Evolutionary conservation across 495 filamentous ascomycete genomes (phyloP), one percentile per base, ranked within the genome.

Genomic region (Neohortaea acidophila): DNA sequence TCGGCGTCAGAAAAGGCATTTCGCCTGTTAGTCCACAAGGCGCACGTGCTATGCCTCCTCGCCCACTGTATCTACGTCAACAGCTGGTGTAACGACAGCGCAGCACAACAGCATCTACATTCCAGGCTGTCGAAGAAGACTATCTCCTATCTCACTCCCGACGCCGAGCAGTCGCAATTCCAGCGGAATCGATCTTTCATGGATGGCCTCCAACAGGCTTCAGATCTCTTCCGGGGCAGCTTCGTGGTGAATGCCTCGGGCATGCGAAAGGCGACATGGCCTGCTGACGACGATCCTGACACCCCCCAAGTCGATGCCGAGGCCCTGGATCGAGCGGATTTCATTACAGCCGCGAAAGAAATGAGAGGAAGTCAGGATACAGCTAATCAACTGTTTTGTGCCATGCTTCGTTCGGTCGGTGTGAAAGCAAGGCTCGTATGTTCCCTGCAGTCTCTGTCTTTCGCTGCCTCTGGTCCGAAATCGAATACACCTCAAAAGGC

Each of bases 341-440:
- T 94, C 45, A 61, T 64, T 13, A 61, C 62, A 24, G 75, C 81
- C 33, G 81, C 84, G 2, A 63, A 61, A 38, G 63, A 53, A 2
- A 55, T 86, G 21, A 51, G 68, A 47, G 87, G 85, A 4, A 94
- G 86, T 28, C 76, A 84, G 31, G 87, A 97, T 59, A 67, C 89
- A 22, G 89, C 86, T 11, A 77, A 84, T 14, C 85, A 94, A 55
- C 56, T 99, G 2, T 92, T 87, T 41, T 94, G 89, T 59, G 77
- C 83, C 6, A 54, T 94, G 18, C 66, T 99, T 9, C 75, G 89
- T 7, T 70, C 72, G 21, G 71, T 66, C 21, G 84, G 79, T 5
- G 73, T 96, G 2, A 75, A 84, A 44, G 70, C 84, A n/a, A 72
- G 89, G 12, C 68, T 99, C 2, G 81, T 94, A 1, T 96, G 86